phyloP scores from a whole-genome alignment of 306 rosid species.

The Prunus kanzakura region DNA sequence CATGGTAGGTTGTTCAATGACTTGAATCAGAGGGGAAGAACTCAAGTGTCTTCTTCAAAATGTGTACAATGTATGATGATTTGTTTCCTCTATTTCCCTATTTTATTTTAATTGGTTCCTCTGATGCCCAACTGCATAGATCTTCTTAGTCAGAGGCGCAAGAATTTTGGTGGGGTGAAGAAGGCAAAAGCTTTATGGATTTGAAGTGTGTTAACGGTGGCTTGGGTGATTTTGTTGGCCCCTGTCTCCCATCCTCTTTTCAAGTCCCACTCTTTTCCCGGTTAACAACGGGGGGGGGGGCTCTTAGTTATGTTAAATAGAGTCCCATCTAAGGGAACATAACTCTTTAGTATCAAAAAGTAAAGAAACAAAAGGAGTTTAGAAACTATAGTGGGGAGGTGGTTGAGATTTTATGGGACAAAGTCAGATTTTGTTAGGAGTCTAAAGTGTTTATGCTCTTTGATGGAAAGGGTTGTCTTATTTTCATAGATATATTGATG shows the following conservation, averaged over 20 bases:
- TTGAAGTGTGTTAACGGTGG: background rate
- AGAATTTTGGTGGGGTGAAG: background rate
- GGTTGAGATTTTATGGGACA: background rate
- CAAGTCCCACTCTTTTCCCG: too few species aligned
- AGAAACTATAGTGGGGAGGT: background rate
- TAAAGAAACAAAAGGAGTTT: background rate
- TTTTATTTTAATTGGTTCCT: background rate
- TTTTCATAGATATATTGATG: background rate
- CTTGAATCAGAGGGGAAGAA: background rate
- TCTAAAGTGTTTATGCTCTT: background rate
- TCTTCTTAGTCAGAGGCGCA: background rate
- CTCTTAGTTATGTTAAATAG: too few species aligned
- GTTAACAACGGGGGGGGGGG: too few species aligned
- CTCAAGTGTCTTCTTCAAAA: background rate
- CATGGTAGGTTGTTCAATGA: background rate
- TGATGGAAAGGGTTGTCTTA: background rate
- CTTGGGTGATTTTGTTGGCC: too few species aligned
- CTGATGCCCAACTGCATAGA: background rate
- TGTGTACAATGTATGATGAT: background rate
- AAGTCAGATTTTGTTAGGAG: background rate
- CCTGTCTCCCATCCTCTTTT: too few species aligned
- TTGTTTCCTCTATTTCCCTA: background rate
- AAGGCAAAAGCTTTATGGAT: background rate
- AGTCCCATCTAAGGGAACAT: too few species aligned
- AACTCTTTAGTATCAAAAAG: too few species aligned